Percentiles rank a stretch among this genome's conserved stretches.
Conservation (phyloP, 352 stramenopile genomes). For the Nothophytophthora sp. region DNA sequence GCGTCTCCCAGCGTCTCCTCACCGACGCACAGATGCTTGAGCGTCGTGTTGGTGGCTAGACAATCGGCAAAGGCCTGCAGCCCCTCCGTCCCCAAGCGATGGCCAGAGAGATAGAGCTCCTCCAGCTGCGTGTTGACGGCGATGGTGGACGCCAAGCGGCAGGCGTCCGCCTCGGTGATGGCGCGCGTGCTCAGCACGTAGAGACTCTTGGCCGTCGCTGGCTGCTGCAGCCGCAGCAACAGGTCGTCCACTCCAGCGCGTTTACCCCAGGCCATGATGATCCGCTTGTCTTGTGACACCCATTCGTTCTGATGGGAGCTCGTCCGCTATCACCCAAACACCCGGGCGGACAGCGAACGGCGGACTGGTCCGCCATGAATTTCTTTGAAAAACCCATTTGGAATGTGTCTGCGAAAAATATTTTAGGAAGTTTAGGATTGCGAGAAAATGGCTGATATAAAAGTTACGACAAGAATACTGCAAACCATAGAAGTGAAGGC, state of each 20-base stretch:
- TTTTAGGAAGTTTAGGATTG: too few relatives aligned
- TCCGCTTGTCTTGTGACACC: too few relatives aligned
- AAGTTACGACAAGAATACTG: too few relatives aligned
- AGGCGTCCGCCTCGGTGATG: constrained; percentile 54
- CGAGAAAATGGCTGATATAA: too few relatives aligned
- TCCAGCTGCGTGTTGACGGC: constrained; percentile 57
- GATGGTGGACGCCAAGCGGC: constrained; percentile 53
- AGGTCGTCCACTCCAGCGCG: constrained; percentile 74
- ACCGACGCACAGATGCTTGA: constrained; percentile 70
- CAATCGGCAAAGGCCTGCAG: constrained; percentile 65
- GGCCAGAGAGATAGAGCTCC: constrained; percentile 79
- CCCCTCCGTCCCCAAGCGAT: constrained; percentile 43
- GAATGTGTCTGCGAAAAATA: too few relatives aligned
- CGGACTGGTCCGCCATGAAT: too few relatives aligned
- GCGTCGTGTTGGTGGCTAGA: constrained; percentile 63
- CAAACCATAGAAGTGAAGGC: too few relatives aligned
- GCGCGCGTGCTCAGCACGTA: constrained; percentile 78
- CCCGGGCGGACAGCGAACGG: too few relatives aligned
- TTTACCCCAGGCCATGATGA: constrained; percentile 78
- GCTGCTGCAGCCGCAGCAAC: constrained; percentile 62
- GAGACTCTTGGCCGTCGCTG: constrained; percentile 60
- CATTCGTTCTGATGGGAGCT: too few relatives aligned
- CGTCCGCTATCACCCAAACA: too few relatives aligned
- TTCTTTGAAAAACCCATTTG: too few relatives aligned
- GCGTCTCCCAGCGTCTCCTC: constrained; percentile 58